Base-by-base conservation (phyloP, 225 moss, liverwort and hornwort species). In the Bryum argenteum region DNA sequence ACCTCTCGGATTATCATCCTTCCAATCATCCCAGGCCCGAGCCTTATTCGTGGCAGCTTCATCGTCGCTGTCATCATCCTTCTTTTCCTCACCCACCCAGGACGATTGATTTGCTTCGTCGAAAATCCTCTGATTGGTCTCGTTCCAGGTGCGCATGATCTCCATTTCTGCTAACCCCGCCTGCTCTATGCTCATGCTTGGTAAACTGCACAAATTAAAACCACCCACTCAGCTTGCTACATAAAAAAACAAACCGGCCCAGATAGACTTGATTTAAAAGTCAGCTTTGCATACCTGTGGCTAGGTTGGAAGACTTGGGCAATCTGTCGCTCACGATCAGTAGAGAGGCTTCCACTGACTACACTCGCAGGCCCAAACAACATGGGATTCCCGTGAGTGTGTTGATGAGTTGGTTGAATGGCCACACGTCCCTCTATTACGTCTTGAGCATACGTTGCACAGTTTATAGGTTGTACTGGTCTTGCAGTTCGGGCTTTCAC, bases 251-350 rank as follows among this genome's bases (percentile, higher is more conserved):
- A 44, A 4, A 44, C 44, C 11, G 14, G 11, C 14, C 44, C 11
- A 44, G 12, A 48, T 17, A 48, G 15, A 48, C 48, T 15, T 17
- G 17, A 15, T 15, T 48, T 48, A 45, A n/a, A n/a, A n/a, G 1
- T 33, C 33, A 33, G 3, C 33, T 33, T 33, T 26, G 26, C 26
- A 26, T 33, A 92, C 98, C 98, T 98, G 84, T 98, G 98, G 74
- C 92, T 94, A 69, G 94, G 94, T 83, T 98, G 98, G 75, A 98
- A 98, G 63, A 98, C 98, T 83, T 98, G 88, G 57, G 98, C 98
- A 56, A 91, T 88, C 80, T 92, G 88, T 75, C 98, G 87, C 69
- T 94, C 94, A 53, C 98, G 91, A 70, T 98, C 92, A 19, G 89
- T 92, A 43, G 88, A 82, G 16, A 98, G 84, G 68, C 92, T 91